phyloP scores from a whole-genome alignment of 345 rosid species.

The Eucalyptus regnans region DNA sequence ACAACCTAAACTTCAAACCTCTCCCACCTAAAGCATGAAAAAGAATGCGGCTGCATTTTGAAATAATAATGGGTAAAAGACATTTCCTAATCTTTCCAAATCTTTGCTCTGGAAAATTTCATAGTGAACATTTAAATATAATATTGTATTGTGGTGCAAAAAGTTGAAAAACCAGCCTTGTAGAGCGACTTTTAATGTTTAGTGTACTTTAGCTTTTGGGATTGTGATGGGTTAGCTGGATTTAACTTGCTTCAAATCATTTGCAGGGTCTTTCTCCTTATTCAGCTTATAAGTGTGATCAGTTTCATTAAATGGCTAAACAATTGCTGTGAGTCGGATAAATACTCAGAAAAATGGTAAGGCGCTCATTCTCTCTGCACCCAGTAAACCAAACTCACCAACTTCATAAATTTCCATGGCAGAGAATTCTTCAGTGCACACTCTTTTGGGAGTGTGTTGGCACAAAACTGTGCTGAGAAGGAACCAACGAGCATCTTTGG shows the following conservation, averaged over 20 bases:
- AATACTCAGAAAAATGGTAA: slow-evolving; percentile 70
- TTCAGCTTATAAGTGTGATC: slow-evolving; percentile 87
- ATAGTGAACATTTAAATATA: not conserved
- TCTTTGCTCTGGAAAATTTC: not conserved
- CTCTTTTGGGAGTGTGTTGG: not conserved
- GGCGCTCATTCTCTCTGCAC: not conserved
- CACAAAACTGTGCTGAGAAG: not conserved
- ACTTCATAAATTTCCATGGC: not conserved
- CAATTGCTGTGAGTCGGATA: slow-evolving; percentile 58
- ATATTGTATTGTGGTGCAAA: not conserved
- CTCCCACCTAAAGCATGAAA: not conserved
- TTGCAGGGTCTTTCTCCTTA: slow-evolving; percentile 87
- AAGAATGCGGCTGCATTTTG: not conserved
- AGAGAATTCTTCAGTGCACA: not conserved
- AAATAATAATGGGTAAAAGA: not conserved
- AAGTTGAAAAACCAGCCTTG: not conserved
- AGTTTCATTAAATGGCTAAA: slow-evolving; percentile 88
- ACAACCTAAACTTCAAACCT: not conserved
- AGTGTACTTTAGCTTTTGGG: not conserved
- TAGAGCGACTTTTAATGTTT: not conserved
- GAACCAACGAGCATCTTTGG: not conserved
- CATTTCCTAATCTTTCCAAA: not conserved
- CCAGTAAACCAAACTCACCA: not conserved
- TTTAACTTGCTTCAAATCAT: not conserved
- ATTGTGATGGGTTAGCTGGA: not conserved